These are phyloP conservation scores for Tinospora cordifolia DNA, from an alignment of 164 flowering plant species.

Conservation along the genomic window DNA sequence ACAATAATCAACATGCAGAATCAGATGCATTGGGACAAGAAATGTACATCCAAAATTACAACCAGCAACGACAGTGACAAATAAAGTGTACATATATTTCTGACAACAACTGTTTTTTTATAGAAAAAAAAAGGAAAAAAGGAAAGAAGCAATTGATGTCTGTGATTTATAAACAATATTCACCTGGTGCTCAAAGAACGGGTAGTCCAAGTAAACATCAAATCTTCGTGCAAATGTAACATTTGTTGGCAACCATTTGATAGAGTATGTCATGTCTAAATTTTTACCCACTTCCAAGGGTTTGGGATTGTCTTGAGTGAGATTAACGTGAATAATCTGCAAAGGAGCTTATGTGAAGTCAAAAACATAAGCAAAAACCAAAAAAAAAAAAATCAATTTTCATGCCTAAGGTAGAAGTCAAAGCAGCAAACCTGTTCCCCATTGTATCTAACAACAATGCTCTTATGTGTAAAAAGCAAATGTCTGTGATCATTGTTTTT, in stretches of 20 bases:
- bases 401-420: neutral
- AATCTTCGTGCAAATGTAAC: slow-evolving; percentile 84
- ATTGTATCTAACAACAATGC: slow-evolving; percentile 56
- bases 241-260: slow-evolving; percentile 70
- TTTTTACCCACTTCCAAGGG: slow-evolving; percentile 67
- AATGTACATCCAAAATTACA: neutral
- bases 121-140: neutral
- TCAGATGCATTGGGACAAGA: neutral
- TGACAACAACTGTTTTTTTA: no score
- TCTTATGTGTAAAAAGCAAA: slow-evolving; percentile 75
- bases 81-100: neutral
- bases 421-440: slow-evolving; percentile 63
- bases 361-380: neutral
- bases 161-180: slow-evolving; percentile 4
- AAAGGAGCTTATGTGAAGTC: slow-evolving; percentile 5
- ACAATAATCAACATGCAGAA: neutral
- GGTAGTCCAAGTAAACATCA: slow-evolving; percentile 96
- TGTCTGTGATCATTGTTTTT: slow-evolving; percentile 67
- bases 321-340: slow-evolving; percentile 94
- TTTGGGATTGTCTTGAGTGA: slow-evolving; percentile 71
- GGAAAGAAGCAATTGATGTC: neutral
- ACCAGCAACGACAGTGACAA: neutral
- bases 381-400: neutral
- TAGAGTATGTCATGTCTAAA: slow-evolving; percentile 77
- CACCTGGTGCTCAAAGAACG: slow-evolving; percentile 99